Evolutionary conservation across 768 basidiomycete species (phyloP), one percentile per base, ranked within the genome.

Genomic region (Mycena floridula): DNA sequence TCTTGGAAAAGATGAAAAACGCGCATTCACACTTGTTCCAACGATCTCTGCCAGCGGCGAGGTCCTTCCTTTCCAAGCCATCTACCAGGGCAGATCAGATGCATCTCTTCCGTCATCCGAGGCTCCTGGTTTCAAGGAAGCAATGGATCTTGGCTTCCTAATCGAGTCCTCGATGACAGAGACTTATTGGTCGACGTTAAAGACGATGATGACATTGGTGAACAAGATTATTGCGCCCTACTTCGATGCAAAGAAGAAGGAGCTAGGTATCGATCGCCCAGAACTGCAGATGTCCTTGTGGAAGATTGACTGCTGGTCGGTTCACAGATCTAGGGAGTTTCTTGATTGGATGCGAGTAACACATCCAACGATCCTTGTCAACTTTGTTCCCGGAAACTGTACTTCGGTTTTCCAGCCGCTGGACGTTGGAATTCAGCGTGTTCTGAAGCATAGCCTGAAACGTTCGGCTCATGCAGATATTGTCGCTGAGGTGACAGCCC

Each of bases 1-100:
- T 6, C 37, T 64, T 21, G 65, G 69, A 1, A 32, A 23, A 6
- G 66, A 69, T 2, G 67, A 71, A 44, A 70, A 71, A 49, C 51
- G 61, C 0, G 69, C 66, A 18, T 66, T 68, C 28, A 71, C 67
- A 2, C 30, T 60, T 2, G 25, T 69, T 18, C 54, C 63, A 3
- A 56, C 59, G 1, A 49, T 69, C 16, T 49, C 59, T 2, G 49
- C 45, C 23, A 38, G 47, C 37, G 64, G 67, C 2, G 48, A 32
- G 0, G 25, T 65, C 3, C 53, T 67, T 1, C 63, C 60, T 3
- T 51, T 68, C 12, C 69, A 71, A 47, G 61, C 56, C 0, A 59
- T 70, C 28, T 68, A 59, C 43, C 11, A 28, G 0, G 66, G 65
- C 11, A 52, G 56, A 8, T 57, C 61, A 0, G 20, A 37, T 15